These are phyloP conservation scores for Adansonia grandidieri DNA, from an alignment of 441 rosid genomes.

Conservation along the genomic window DNA sequence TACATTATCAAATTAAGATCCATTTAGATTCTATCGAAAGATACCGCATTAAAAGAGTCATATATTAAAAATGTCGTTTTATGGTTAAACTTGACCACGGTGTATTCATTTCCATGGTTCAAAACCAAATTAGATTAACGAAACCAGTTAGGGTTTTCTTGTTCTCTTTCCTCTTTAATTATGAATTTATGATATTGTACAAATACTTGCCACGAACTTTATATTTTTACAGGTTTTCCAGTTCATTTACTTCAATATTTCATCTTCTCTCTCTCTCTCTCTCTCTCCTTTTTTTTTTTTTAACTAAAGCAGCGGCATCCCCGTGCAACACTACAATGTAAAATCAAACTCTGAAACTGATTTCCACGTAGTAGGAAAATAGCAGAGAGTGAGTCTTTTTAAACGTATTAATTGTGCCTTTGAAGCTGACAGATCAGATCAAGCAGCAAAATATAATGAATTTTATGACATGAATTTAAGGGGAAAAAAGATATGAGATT, in stretches of 20 bases:
- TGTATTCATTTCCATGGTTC: no score
- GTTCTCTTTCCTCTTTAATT: no score
- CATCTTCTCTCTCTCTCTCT: background rate
- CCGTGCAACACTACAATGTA: background rate
- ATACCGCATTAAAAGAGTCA: no score
- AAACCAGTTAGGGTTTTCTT: no score
- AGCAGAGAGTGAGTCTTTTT: background rate
- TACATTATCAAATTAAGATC: no score
- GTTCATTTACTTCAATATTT: background rate
- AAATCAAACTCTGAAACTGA: conserved; percentile 8
- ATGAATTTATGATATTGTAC: no score
- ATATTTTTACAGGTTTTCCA: background rate
- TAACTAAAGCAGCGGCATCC: background rate
- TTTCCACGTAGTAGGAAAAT: background rate
- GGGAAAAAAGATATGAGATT: background rate
- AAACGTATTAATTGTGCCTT: background rate
- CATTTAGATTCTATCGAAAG: no score
- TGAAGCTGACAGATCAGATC: conserved; percentile 3
- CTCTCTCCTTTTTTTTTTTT: background rate
- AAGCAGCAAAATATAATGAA: background rate
- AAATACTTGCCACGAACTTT: no score
- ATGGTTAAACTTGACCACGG: no score
- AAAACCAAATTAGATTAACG: no score
- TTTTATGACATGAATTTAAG: conserved; percentile 20
- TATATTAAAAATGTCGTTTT: no score